A percentile compares a stretch with the other conserved stretches of the same genome.
Evolutionary conservation across 768 basidiomycete species (phyloP).

Genomic region (Podaxis sp.): DNA sequence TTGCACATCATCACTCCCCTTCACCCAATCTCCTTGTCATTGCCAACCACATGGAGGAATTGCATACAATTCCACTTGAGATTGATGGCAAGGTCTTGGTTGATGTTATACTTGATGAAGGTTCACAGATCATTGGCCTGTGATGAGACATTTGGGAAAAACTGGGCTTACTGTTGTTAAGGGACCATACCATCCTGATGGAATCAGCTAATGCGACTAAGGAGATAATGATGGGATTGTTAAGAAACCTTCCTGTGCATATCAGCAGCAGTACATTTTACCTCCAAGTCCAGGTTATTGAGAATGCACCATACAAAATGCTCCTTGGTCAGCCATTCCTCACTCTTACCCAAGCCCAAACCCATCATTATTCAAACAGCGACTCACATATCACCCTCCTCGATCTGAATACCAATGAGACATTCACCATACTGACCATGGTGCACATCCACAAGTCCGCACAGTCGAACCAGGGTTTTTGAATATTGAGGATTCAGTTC

Average conservation of each 20-base stretch:
- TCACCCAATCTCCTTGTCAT: neutral
- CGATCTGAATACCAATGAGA: slow-evolving; percentile 7
- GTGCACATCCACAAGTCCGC: neutral
- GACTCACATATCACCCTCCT: slow-evolving; percentile 12
- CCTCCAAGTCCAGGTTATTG: slow-evolving; percentile 21
- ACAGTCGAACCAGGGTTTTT: neutral
- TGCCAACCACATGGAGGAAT: slow-evolving; percentile 14
- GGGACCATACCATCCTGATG: slow-evolving; percentile 15
- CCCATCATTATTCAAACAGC: too few species aligned
- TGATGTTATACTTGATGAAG: neutral
- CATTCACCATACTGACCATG: neutral
- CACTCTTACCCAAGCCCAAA: slow-evolving; percentile 2
- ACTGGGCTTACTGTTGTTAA: neutral
- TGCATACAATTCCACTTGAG: slow-evolving; percentile 3
- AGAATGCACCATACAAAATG: slow-evolving; percentile 20
- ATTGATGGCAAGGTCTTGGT: neutral
- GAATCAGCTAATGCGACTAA: slow-evolving; percentile 16
- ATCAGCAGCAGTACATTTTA: slow-evolving; percentile 18
- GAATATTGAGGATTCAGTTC: neutral
- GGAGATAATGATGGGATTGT: slow-evolving; percentile 12
- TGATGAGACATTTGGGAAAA: slow-evolving; percentile 13
- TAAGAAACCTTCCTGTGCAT: slow-evolving; percentile 11
- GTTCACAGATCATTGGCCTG: slow-evolving; percentile 9
- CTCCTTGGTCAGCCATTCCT: slow-evolving; percentile 19
- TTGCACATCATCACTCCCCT: neutral